Percentiles rank a stretch among this genome's conserved stretches.
Evolutionary conservation across 441 rosid genomes (phyloP).

Genomic region (Pelargonium cotyledonis): DNA sequence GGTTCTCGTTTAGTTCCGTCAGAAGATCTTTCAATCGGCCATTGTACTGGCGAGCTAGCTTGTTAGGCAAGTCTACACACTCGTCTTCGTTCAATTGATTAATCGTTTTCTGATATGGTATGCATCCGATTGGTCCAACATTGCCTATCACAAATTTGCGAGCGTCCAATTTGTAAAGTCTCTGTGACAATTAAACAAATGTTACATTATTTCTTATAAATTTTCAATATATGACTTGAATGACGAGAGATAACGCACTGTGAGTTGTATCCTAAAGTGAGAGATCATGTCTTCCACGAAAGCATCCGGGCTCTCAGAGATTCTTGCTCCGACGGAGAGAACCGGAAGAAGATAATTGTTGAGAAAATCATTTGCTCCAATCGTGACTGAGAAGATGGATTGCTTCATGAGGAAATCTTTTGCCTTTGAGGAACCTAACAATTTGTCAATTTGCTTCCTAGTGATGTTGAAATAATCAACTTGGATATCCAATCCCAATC

Average conservation of each 20-base stretch:
- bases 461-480: slow-evolving; percentile 73
- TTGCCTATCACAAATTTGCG: slow-evolving; percentile 72
- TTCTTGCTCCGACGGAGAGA: slow-evolving; percentile 60
- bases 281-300: slow-evolving; percentile 61
- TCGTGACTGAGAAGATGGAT: slow-evolving; percentile 69
- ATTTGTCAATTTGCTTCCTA: slow-evolving; percentile 50
- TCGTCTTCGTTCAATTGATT: slow-evolving; percentile 49
- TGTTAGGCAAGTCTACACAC: slow-evolving; percentile 71
- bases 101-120: slow-evolving; percentile 73
- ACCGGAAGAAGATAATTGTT: slow-evolving; percentile 85
- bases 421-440: slow-evolving; percentile 63
- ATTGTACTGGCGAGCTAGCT: slow-evolving; percentile 69
- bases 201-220: neutral
- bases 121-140: slow-evolving; percentile 86
- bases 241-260: slow-evolving; percentile 21
- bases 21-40: slow-evolving; percentile 43
- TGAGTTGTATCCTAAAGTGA: slow-evolving; percentile 52
- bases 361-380: slow-evolving; percentile 88
- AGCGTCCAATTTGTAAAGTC: slow-evolving; percentile 69
- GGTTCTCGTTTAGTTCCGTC: slow-evolving; percentile 47
- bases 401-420: slow-evolving; percentile 47
- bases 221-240: too few relatives aligned
- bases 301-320: slow-evolving; percentile 50
- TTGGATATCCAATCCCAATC: slow-evolving; percentile 80
- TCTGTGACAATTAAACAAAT: slow-evolving; percentile 34